These are phyloP conservation scores for Phlyctochytrium bullatum DNA, from an alignment of 192 early-diverging fungal genomes.

Conservation along the genomic window DNA sequence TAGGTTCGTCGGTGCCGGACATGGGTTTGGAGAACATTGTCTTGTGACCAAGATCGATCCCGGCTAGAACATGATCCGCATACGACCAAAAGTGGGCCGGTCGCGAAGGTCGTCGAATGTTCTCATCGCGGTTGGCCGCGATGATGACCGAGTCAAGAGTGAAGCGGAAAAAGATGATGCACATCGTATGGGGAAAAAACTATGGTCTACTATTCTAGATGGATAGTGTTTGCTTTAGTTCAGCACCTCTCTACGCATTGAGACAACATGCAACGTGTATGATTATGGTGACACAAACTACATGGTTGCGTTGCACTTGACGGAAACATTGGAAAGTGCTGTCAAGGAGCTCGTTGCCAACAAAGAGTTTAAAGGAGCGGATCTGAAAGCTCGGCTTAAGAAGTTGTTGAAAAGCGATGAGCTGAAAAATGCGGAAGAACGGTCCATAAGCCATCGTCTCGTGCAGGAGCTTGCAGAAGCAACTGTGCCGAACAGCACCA, in stretches of 20 bases:
- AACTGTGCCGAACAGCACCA: background rate
- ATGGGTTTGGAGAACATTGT: background rate
- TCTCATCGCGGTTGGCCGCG: constrained; percentile 44
- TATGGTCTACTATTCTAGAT: too few relatives aligned
- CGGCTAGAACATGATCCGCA: constrained; percentile 35
- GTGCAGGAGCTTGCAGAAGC: background rate
- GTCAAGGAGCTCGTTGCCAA: too few relatives aligned
- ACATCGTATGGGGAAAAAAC: too few relatives aligned
- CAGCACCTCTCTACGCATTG: too few relatives aligned
- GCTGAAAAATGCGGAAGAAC: background rate
- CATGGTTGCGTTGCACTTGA: too few relatives aligned
- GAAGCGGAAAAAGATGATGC: constrained; percentile 1
- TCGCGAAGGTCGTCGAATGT: constrained; percentile 27
- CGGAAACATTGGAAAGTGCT: too few relatives aligned
- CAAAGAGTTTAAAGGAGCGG: too few relatives aligned
- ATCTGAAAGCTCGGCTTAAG: too few relatives aligned
- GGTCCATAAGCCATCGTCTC: background rate
- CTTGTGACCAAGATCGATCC: constrained; percentile 30
- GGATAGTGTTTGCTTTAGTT: too few relatives aligned
- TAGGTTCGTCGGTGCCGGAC: background rate
- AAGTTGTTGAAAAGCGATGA: background rate
- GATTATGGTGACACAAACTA: too few relatives aligned
- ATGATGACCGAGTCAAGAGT: constrained; percentile 8
- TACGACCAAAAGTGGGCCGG: constrained; percentile 31
- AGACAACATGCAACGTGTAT: too few relatives aligned